Evolutionary conservation across 768 basidiomycete genomes (phyloP).

Genomic region (Kondoa subrosea): DNA sequence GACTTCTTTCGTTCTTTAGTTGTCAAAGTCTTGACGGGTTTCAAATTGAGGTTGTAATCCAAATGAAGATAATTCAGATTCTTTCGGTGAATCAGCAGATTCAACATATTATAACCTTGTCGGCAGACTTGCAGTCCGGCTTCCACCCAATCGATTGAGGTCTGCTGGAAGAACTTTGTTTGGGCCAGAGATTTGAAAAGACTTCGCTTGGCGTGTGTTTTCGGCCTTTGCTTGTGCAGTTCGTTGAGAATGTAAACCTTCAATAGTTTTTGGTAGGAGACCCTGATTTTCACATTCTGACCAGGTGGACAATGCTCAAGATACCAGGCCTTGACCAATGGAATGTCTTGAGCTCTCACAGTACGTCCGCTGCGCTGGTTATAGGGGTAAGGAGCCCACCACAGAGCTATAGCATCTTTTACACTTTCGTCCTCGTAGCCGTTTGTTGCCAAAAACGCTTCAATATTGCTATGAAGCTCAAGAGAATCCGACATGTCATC

Average conservation of each 20-base stretch:
- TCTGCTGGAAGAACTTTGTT: constrained; percentile 99
- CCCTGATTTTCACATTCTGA: constrained; percentile 92
- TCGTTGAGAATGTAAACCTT: constrained; percentile 94
- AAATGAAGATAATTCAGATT: constrained; percentile 60
- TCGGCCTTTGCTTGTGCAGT: constrained; percentile 69
- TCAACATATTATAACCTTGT: constrained; percentile 99
- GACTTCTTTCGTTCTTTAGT: constrained; percentile 99
- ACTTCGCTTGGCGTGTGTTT: constrained; percentile 96
- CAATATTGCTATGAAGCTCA: constrained; percentile 56
- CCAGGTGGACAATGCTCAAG: constrained; percentile 93
- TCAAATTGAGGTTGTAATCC: constrained; percentile 97
- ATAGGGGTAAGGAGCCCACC: constrained; percentile 98
- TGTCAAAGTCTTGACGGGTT: constrained; percentile 81
- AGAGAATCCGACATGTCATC: constrained; percentile 71
- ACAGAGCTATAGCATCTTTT: constrained; percentile 88
- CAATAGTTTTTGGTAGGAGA: constrained; percentile 88
- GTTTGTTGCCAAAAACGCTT: constrained; percentile 64
- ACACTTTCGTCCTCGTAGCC: constrained; percentile 63
- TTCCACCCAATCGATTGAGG: constrained; percentile 95
- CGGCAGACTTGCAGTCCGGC: constrained; percentile 95
- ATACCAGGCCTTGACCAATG: constrained; percentile 96
- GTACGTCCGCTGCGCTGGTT: constrained; percentile 78
- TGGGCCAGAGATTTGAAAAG: constrained; percentile 66
- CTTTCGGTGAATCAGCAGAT: constrained; percentile 96
- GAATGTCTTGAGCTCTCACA: constrained; percentile 85